Conservation (phyloP, 495 filamentous ascomycete species). For the Xylaria curta region DNA sequence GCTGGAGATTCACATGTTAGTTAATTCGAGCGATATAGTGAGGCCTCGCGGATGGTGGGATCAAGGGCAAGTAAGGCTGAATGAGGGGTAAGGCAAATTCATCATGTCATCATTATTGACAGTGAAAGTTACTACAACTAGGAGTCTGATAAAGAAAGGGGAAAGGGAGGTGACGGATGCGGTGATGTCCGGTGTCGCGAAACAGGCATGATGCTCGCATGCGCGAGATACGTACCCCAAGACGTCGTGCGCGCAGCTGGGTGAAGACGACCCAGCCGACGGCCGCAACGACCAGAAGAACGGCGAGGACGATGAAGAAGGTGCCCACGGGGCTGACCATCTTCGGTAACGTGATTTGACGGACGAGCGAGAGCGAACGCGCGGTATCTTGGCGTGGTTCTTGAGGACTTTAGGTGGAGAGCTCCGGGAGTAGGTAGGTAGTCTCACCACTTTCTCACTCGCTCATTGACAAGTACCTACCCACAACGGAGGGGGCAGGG, state of each 20-base stretch:
- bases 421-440: conserved; percentile 8
- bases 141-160: neutral
- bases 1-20: conserved; percentile 41
- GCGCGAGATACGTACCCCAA: conserved; percentile 59
- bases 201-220: conserved; percentile 31
- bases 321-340: conserved; percentile 52
- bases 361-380: neutral
- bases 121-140: neutral
- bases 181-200: conserved; percentile 31
- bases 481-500: neutral
- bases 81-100: neutral
- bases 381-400: conserved; percentile 1
- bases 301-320: conserved; percentile 58
- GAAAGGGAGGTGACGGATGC: conserved; percentile 21
- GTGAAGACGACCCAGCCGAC: conserved; percentile 61
- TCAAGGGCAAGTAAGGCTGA: neutral
- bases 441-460: conserved; percentile 4
- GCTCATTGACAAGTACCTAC: neutral
- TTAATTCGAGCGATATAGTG: conserved; percentile 27
- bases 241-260: conserved; percentile 64
- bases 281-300: conserved; percentile 52
- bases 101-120: too few species aligned
- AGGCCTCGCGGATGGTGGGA: neutral
- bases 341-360: conserved; percentile 29
- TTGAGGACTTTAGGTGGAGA: conserved; percentile 9